Conservation (phyloP, 192 early-diverging fungal genomes). For the Bifiguratus adelaidae region DNA sequence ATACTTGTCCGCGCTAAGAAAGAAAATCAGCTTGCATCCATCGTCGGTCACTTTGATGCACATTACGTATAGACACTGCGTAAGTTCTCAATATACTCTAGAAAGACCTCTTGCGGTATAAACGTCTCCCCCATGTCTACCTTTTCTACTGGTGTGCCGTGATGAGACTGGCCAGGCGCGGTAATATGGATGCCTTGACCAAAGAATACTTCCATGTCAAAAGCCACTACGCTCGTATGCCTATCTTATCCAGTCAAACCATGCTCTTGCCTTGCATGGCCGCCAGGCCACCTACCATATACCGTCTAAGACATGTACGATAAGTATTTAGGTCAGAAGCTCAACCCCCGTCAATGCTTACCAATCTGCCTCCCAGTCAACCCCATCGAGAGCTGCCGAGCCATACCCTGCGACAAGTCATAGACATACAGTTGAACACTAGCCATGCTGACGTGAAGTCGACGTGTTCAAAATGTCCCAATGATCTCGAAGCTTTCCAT, state of each 20-base stretch:
- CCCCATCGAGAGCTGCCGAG: slow-evolving; percentile 46
- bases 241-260: too few relatives aligned
- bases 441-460: too few relatives aligned
- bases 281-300: too few relatives aligned
- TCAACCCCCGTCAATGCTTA: too few relatives aligned
- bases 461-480: too few relatives aligned
- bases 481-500: too few relatives aligned
- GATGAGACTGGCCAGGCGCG: slow-evolving; percentile 34
- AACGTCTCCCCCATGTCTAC: slow-evolving; percentile 73
- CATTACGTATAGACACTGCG: slow-evolving; percentile 27
- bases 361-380: slow-evolving; percentile 50
- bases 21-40: not conserved
- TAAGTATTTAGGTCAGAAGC: too few relatives aligned
- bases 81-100: slow-evolving; percentile 60
- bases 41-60: not conserved
- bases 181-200: slow-evolving; percentile 61
- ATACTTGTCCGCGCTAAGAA: slow-evolving; percentile 51
- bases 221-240: slow-evolving; percentile 71
- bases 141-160: slow-evolving; percentile 53
- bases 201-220: slow-evolving; percentile 66
- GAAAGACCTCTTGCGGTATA: slow-evolving; percentile 57
- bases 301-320: slow-evolving; percentile 29
- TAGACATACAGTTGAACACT: slow-evolving; percentile 50
- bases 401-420: slow-evolving; percentile 67
- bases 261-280: too few relatives aligned